Percentiles rank a stretch among this genome's conserved stretches.
Evolutionary conservation across 352 stramenopile species (phyloP).

Genomic region (Pilasporangium apinafurcum): DNA sequence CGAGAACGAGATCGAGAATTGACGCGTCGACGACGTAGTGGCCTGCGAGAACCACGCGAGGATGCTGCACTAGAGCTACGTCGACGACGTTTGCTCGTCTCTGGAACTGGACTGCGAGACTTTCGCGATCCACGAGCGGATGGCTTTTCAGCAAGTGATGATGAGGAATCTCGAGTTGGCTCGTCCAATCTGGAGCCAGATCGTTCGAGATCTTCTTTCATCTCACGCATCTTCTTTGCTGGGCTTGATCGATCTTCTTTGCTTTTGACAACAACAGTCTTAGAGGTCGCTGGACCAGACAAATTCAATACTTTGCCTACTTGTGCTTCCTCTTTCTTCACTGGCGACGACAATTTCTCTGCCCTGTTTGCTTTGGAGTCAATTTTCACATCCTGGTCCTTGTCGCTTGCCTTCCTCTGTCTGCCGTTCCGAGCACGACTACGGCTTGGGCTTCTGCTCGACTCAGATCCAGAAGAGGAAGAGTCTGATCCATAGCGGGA

Average conservation of each 20-base stretch:
- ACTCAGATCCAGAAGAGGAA: conserved; percentile 2
- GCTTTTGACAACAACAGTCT: conserved; percentile 1
- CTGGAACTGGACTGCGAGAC: conserved; percentile 2
- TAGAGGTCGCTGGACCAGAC: conserved; percentile 3
- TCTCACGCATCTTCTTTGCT: not conserved
- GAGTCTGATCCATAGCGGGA: conserved; percentile 15
- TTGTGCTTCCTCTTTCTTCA: not conserved
- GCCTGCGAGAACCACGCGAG: conserved; percentile 10
- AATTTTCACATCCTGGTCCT: not conserved
- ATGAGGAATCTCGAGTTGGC: not conserved
- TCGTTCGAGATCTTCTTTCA: not conserved
- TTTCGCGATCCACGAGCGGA: not conserved
- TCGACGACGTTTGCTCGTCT: conserved; percentile 11
- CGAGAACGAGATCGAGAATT: conserved; percentile 13
- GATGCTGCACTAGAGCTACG: conserved; percentile 14
- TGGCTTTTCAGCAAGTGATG: not conserved
- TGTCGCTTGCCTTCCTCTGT: too few relatives aligned
- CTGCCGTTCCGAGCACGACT: not conserved
- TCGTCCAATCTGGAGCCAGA: too few relatives aligned
- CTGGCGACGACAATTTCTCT: not conserved
- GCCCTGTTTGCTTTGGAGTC: not conserved
- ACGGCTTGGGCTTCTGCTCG: conserved; percentile 4
- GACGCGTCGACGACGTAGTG: conserved; percentile 15
- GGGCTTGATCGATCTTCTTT: conserved; percentile 1
- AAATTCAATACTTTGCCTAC: conserved; percentile 7